Percentiles rank a stretch among this genome's conserved stretches.
phyloP scores from a whole-genome alignment of 306 rosid genomes.

The Prunus davidiana region DNA sequence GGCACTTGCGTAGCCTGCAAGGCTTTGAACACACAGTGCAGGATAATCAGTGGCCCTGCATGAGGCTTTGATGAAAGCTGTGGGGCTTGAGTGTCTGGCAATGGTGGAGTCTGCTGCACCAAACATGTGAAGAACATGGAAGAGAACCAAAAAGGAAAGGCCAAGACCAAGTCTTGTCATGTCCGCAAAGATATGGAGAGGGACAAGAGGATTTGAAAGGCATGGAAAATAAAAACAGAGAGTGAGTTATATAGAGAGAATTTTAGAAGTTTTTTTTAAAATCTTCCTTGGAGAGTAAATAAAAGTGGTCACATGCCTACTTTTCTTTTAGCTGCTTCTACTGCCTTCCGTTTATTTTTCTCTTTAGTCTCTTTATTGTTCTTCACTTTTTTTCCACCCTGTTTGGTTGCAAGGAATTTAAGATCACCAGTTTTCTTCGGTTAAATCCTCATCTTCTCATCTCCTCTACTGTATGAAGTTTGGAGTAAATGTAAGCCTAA shows the following conservation, averaged over 20 bases:
- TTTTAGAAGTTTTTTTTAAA: not conserved
- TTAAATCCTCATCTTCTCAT: not conserved
- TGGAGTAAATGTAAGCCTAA: slow-evolving; percentile 6
- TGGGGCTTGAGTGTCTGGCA: slow-evolving; percentile 24
- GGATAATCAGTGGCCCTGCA: slow-evolving; percentile 66
- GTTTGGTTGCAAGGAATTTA: not conserved
- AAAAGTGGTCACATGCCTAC: slow-evolving; percentile 10
- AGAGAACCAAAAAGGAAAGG: slow-evolving; percentile 28
- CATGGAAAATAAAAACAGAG: not conserved
- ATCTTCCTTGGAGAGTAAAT: not conserved
- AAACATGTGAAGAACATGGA: slow-evolving; percentile 20
- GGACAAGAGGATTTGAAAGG: not conserved
- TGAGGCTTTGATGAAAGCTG: slow-evolving; percentile 52
- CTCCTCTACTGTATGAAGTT: not conserved
- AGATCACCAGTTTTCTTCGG: not conserved
- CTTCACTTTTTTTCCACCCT: not conserved
- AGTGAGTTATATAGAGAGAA: slow-evolving; percentile 13
- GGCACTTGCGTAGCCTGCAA: slow-evolving; percentile 35
- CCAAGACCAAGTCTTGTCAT: slow-evolving; percentile 40
- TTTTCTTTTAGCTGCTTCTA: not conserved
- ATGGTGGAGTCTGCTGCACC: slow-evolving; percentile 17
- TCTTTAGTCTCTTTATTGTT: not conserved
- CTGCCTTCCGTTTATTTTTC: not conserved
- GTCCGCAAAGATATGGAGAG: not conserved
- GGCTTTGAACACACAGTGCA: slow-evolving; percentile 48